Base-by-base conservation (phyloP, 106 monocot species). In the Apostasia shenzhenica region DNA sequence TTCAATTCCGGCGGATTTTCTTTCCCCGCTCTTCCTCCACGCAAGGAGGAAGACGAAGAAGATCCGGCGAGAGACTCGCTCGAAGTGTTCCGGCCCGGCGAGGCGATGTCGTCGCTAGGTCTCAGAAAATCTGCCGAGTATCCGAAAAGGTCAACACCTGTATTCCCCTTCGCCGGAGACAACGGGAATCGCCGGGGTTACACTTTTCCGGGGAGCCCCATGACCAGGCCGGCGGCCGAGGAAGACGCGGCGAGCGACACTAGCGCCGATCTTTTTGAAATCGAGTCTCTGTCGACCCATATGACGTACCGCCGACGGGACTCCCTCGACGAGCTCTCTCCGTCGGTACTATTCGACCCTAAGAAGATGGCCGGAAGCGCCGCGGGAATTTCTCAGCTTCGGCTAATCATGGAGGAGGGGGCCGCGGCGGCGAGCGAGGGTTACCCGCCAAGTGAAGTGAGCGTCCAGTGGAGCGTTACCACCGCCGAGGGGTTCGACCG, bases 371-470 rank as follows among this genome's bases (percentile, higher is more conserved):
- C 71, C 11, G 54, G 10, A 7, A 50, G 48, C 8, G 61, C 77
- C 4, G 68, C 61, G 2, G 67, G 57, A 41, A 49, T 49, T 8
- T 12, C 50, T 1, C 59, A 43, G 42, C 44, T 41, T 42, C 41
- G 50, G 54, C 40, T 40, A 54, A 41, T n/a, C 0, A 1, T 38
- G 8, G 81, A 72, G 41, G 59, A 71, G 12, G 10, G 46, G n/a
- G 61, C 69, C 11, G 10, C 47, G 14, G 48, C 65, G 67, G 12
- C 74, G 48, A 83, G 80, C 59, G 83, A 82, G 45, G 74, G 79
- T 59, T 85, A 86, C 74, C 56, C 85, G 6, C 93, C 93, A 47
- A 93, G 89, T 72, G 93, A 93, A 74, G 93, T 69, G 66, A 92
- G 90, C 57, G 78, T 91, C 40, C 69, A 79, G 66, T 91, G 90